phyloP scores from a whole-genome alignment of 2,329 filamentous ascomycete genomes.

The Delphinella strobiligena region DNA sequence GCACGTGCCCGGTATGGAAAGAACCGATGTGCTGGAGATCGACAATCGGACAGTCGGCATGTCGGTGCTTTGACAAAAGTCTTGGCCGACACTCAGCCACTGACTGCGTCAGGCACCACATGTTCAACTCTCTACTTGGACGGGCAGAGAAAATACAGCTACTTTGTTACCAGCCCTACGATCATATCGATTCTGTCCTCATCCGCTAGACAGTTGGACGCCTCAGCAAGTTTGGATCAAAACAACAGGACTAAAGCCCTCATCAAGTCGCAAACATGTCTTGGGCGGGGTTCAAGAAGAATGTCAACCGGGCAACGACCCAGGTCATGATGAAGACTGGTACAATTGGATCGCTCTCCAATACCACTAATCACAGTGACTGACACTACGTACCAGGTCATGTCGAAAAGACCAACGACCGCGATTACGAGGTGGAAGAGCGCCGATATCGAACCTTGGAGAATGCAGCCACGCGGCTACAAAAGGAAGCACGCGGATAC shows the following conservation, averaged over 20 bases:
- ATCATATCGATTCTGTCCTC: too few relatives aligned
- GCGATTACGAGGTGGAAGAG: conserved; percentile 89
- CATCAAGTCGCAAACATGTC: conserved; percentile 42
- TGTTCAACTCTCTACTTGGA: too few relatives aligned
- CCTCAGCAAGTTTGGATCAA: too few relatives aligned
- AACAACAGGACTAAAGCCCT: neutral
- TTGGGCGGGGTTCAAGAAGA: conserved; percentile 37
- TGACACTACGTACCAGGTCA: conserved; percentile 47
- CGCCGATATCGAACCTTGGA: conserved; percentile 98
- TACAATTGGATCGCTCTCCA: conserved; percentile 26
- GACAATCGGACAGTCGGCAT: too few relatives aligned
- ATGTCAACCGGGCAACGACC: conserved; percentile 86
- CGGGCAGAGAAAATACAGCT: too few relatives aligned
- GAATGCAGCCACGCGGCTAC: conserved; percentile 76
- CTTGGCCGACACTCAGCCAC: too few relatives aligned
- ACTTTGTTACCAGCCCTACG: too few relatives aligned
- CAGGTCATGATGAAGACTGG: conserved; percentile 99
- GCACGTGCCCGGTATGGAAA: neutral
- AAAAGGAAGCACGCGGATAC: conserved; percentile 97
- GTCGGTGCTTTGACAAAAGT: too few relatives aligned
- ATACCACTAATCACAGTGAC: neutral
- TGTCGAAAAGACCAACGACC: conserved; percentile 96
- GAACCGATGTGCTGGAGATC: neutral
- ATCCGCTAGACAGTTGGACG: too few relatives aligned
- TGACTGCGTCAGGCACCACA: too few relatives aligned